phyloP scores from a whole-genome alignment of 345 rosid genomes.

The Lumnitzera racemosa region DNA sequence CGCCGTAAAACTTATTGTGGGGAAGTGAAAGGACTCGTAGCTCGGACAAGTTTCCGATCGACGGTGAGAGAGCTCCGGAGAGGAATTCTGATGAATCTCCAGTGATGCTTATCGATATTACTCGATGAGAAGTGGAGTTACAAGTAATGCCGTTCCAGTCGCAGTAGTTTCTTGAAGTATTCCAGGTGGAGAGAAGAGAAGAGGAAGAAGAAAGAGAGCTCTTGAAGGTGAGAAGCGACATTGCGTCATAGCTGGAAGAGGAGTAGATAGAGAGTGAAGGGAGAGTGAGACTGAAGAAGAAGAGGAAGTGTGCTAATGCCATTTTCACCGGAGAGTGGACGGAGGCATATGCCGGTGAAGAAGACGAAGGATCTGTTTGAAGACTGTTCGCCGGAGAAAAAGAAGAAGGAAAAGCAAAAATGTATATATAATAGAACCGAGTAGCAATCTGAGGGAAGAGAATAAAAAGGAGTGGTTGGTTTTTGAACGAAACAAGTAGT shows the following conservation, averaged over 20 bases:
- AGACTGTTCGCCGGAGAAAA: not conserved
- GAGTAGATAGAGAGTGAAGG: not conserved
- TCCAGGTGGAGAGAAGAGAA: conserved; percentile 39
- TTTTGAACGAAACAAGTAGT: too few species aligned
- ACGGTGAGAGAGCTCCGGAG: conserved; percentile 27
- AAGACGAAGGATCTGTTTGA: too few species aligned
- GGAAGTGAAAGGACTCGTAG: conserved; percentile 33
- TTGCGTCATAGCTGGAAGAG: conserved; percentile 14
- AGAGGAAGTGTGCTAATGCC: conserved; percentile 1
- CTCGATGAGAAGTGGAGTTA: conserved; percentile 21
- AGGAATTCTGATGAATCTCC: conserved; percentile 6
- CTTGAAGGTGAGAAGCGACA: conserved; percentile 42
- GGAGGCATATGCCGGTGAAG: too few species aligned
- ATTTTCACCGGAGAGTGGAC: too few species aligned
- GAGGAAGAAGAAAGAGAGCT: conserved; percentile 26
- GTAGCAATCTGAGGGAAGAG: too few species aligned
- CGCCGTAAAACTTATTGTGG: conserved; percentile 34
- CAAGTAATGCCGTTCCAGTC: conserved; percentile 49
- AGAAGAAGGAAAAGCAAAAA: conserved; percentile 15
- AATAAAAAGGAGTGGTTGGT: too few species aligned
- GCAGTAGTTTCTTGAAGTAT: conserved; percentile 23
- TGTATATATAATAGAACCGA: too few species aligned
- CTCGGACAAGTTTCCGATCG: conserved; percentile 25
- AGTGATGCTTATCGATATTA: conserved; percentile 24
- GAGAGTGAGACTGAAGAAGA: conserved; percentile 2